Conservation (phyloP, 257 asterid genomes). For the Solanum etuberosum region DNA sequence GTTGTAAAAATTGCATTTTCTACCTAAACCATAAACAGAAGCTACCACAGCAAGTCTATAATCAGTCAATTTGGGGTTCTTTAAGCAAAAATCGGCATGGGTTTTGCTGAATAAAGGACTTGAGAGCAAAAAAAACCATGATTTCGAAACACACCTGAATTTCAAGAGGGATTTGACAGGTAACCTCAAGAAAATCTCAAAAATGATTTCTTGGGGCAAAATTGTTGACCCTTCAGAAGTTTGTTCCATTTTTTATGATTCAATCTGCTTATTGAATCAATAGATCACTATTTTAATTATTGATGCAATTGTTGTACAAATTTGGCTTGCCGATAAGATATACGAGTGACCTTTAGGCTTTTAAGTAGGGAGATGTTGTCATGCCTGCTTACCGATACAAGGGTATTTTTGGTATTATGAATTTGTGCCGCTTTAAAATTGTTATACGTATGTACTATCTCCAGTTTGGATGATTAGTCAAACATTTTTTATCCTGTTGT, state of each 20-base stretch:
- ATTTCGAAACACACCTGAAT: conserved; percentile 38
- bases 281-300: neutral
- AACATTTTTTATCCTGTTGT: too few relatives aligned
- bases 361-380: neutral
- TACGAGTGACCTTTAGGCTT: neutral
- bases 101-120: conserved; percentile 17
- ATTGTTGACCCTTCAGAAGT: neutral
- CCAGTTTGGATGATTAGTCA: fast-evolving
- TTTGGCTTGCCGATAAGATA: neutral
- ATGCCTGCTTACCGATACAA: neutral
- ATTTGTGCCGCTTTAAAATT: neutral
- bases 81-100: conserved; percentile 11
- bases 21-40: neutral
- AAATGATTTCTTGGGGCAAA: conserved; percentile 18
- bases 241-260: neutral
- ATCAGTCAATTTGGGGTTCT: neutral
- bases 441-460: neutral
- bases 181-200: conserved; percentile 35
- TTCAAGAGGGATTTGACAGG: conserved; percentile 31
- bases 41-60: conserved; percentile 2
- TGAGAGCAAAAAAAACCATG: conserved; percentile 33
- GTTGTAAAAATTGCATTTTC: conserved; percentile 18
- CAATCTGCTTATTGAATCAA: neutral
- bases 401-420: neutral
- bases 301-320: neutral